These are phyloP conservation scores for Elaeagnus macrophylla DNA, from an alignment of 306 rosid genomes.

Conservation along the genomic window DNA sequence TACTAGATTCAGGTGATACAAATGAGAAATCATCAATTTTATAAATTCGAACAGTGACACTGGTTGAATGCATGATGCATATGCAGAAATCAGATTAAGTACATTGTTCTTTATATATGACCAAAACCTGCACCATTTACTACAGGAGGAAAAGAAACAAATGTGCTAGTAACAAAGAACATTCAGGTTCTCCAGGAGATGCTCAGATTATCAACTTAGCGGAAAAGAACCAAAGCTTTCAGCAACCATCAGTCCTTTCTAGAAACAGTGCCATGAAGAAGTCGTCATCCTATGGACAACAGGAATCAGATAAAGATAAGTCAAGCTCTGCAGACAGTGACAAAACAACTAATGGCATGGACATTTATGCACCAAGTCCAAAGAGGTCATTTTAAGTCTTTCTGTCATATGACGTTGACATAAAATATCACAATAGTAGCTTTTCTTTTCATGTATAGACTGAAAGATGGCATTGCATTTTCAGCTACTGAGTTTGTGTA, in stretches of 20 bases:
- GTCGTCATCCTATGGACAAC: constrained; percentile 12
- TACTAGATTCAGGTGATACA: neutral
- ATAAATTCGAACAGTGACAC: neutral
- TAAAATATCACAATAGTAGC: neutral
- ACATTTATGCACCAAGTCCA: constrained; percentile 22
- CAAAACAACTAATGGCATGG: constrained; percentile 28
- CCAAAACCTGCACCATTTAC: constrained; percentile 1
- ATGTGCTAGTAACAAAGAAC: constrained; percentile 30
- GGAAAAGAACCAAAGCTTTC: constrained; percentile 32
- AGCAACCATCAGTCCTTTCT: constrained; percentile 11
- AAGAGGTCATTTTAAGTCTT: constrained; percentile 42
- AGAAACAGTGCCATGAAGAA: constrained; percentile 32
- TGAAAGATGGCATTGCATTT: too few species aligned
- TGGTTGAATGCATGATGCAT: neutral
- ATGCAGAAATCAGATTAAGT: too few species aligned
- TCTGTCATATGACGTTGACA: constrained; percentile 10
- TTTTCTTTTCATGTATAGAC: too few species aligned
- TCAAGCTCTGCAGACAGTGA: constrained; percentile 16
- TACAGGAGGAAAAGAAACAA: constrained; percentile 69
- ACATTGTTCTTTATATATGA: neutral
- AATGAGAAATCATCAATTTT: neutral
- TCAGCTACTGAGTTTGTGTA: too few species aligned
- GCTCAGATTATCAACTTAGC: constrained; percentile 11
- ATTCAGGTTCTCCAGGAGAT: constrained; percentile 27
- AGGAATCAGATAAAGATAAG: constrained; percentile 24